Evolutionary conservation across 1,139 yeast genomes (phyloP).

Genomic region (Pichia kudriavzevii): DNA sequence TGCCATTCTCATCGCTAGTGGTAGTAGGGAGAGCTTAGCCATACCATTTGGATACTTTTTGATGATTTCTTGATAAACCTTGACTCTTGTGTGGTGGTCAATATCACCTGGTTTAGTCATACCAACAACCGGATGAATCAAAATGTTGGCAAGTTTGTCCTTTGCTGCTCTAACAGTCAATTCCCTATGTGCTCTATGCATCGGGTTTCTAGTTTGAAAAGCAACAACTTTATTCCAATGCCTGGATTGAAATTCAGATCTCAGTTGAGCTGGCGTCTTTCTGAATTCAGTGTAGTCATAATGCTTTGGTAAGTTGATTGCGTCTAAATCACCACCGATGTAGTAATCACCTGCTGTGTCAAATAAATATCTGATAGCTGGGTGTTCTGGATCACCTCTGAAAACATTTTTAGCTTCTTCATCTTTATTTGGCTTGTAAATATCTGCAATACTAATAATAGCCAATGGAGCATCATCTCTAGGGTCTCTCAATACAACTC

Average conservation of each 20-base stretch:
- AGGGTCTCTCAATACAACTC: slow-evolving; percentile 70
- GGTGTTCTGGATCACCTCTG: slow-evolving; percentile 97
- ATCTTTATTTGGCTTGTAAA: slow-evolving; percentile 73
- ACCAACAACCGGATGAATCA: slow-evolving; percentile 96
- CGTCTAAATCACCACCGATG: slow-evolving; percentile 83
- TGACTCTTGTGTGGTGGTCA: slow-evolving; percentile 94
- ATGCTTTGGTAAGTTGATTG: slow-evolving; percentile 77
- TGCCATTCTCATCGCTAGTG: slow-evolving; percentile 98
- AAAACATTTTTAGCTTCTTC: slow-evolving; percentile 79
- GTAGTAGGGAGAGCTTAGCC: slow-evolving; percentile 82
- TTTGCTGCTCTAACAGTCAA: slow-evolving; percentile 92
- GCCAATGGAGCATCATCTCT: slow-evolving; percentile 81
- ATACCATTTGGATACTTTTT: slow-evolving; percentile 90
- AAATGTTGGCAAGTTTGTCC: slow-evolving; percentile 65
- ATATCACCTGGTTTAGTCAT: slow-evolving; percentile 96
- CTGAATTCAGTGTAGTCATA: slow-evolving; percentile 85
- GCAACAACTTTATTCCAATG: slow-evolving; percentile 93
- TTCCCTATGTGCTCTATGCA: slow-evolving; percentile 98
- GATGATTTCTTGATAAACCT: slow-evolving; percentile 86
- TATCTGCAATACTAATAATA: slow-evolving; percentile 68
- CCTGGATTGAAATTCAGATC: slow-evolving; percentile 70
- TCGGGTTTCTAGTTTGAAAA: slow-evolving; percentile 96
- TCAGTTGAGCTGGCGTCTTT: slow-evolving; percentile 84
- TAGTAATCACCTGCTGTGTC: slow-evolving; percentile 77
- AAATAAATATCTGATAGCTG: slow-evolving; percentile 71